Conservation (phyloP, 2,329 filamentous ascomycete species). For the Alternaria tenuissima region DNA sequence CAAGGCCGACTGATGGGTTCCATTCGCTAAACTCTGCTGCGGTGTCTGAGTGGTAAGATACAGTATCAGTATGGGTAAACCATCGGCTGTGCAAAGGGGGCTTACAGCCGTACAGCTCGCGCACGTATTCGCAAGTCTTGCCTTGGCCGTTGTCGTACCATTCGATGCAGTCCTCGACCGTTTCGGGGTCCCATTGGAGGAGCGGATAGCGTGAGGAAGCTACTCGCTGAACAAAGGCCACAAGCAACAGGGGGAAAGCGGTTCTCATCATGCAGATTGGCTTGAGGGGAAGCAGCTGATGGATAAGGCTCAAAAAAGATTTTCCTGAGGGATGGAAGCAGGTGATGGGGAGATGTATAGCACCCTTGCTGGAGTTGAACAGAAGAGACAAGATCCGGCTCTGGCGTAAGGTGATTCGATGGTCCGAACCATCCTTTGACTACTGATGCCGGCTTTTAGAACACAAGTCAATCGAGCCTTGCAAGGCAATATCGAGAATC, state of each 20-base stretch:
- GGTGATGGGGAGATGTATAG: neutral
- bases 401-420: neutral
- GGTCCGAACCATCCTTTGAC: rapidly evolving
- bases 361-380: neutral
- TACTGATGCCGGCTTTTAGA: neutral
- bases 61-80: neutral
- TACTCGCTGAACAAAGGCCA: neutral
- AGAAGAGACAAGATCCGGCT: neutral
- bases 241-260: neutral
- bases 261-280: neutral
- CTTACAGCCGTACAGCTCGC: neutral
- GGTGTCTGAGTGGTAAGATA: neutral
- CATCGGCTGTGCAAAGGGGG: neutral
- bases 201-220: neutral
- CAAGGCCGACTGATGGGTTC: neutral
- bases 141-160: neutral
- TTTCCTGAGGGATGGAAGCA: neutral
- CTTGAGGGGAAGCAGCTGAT: neutral
- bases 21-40: neutral
- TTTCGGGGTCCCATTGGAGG: neutral
- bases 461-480: neutral
- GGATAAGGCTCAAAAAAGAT: neutral
- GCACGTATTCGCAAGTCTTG: neutral
- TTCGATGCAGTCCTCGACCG: neutral
- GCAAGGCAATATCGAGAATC: neutral